Conservation (phyloP, 345 rosid species). For the Leavenworthia alabamica region DNA sequence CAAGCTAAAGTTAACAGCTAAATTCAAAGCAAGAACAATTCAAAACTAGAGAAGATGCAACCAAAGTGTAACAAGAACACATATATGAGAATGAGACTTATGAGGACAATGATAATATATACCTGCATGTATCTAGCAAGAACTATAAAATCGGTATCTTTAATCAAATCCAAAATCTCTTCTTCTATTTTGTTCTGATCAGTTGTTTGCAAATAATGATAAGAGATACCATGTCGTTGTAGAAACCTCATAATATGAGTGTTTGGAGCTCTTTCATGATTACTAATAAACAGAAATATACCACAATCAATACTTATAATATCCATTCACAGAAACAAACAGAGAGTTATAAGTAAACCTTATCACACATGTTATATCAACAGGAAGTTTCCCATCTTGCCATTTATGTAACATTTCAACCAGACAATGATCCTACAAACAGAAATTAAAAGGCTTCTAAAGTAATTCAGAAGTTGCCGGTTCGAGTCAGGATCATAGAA, state of each 20-base stretch:
- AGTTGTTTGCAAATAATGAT: slow-evolving; percentile 55
- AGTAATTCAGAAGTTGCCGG: too few relatives aligned
- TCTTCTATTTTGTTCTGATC: slow-evolving; percentile 58
- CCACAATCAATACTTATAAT: neutral
- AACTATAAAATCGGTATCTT: slow-evolving; percentile 78
- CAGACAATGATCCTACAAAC: slow-evolving; percentile 78
- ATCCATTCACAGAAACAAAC: neutral
- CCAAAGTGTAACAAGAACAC: neutral
- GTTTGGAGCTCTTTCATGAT: slow-evolving; percentile 79
- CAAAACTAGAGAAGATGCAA: neutral
- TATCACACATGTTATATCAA: slow-evolving; percentile 80
- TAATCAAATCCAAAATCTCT: slow-evolving; percentile 73
- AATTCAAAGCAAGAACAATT: slow-evolving; percentile 1
- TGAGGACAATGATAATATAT: slow-evolving; percentile 17
- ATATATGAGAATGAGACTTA: neutral
- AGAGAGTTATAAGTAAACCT: slow-evolving; percentile 41
- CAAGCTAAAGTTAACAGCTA: neutral
- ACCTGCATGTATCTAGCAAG: slow-evolving; percentile 99
- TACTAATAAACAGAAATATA: slow-evolving; percentile 38
- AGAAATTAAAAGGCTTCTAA: too few relatives aligned
- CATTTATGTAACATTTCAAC: slow-evolving; percentile 76
- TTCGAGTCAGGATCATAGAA: too few relatives aligned
- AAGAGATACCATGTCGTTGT: slow-evolving; percentile 82
- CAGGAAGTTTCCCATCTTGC: slow-evolving; percentile 90
- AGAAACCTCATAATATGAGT: slow-evolving; percentile 81